Evolutionary conservation across 2,329 filamentous ascomycete species (phyloP).

Genomic region (Zasmidium angulare): DNA sequence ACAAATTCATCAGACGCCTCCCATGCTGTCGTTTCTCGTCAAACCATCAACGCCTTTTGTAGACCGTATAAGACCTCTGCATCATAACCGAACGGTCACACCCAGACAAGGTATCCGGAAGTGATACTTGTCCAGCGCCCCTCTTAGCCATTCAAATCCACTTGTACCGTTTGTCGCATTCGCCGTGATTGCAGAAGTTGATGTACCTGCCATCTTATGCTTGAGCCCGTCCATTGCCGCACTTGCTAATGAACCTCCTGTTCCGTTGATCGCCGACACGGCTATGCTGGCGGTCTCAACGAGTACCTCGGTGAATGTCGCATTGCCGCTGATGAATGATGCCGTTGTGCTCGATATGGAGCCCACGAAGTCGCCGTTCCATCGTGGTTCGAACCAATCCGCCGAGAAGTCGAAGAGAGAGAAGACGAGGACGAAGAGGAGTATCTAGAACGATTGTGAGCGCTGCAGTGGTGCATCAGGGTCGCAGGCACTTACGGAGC

Average conservation of each 20-base stretch:
- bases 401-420: slow-evolving; percentile 91
- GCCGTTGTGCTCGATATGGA: slow-evolving; percentile 39
- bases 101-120: slow-evolving; percentile 92
- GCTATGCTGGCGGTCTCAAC: slow-evolving; percentile 64
- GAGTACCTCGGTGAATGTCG: slow-evolving; percentile 45
- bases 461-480: neutral
- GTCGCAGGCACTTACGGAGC: slow-evolving; percentile 36
- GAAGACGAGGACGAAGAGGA: slow-evolving; percentile 90
- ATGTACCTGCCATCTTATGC: slow-evolving; percentile 39
- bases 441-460: slow-evolving; percentile 48
- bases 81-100: slow-evolving; percentile 62
- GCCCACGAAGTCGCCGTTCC: slow-evolving; percentile 22
- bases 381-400: slow-evolving; percentile 89
- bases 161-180: slow-evolving; percentile 58
- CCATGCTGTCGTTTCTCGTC: slow-evolving; percentile 4
- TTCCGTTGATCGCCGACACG: slow-evolving; percentile 62
- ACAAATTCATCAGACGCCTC: neutral
- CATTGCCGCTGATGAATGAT: slow-evolving; percentile 31
- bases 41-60: neutral
- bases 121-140: slow-evolving; percentile 75
- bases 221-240: slow-evolving; percentile 64
- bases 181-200: slow-evolving; percentile 41
- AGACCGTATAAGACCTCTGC: neutral
- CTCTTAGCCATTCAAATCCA: slow-evolving; percentile 83
- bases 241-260: slow-evolving; percentile 64